Evolutionary conservation across 23 red algal genomes (phyloP).

Genomic region (Gracilariopsis chorda): DNA sequence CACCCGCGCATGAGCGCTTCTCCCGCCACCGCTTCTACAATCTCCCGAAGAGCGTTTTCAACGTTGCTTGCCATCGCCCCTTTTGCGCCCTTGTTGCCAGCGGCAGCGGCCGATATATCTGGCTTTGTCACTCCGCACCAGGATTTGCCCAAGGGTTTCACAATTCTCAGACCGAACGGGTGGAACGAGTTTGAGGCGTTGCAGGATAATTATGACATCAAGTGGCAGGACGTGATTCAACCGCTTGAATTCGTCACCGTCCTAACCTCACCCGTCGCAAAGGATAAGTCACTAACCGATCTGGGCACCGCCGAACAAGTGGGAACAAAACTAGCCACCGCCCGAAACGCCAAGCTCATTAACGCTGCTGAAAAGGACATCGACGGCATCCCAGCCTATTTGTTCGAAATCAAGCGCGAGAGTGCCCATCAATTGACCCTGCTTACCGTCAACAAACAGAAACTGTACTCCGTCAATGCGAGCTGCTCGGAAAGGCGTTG

Average conservation of each 20-base stretch:
- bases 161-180: constrained; percentile 79
- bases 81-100: background rate
- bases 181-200: constrained; percentile 98
- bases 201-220: constrained; percentile 90
- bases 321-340: constrained; percentile 61
- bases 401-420: constrained; percentile 77
- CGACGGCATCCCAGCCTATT: constrained; percentile 70
- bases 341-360: constrained; percentile 60
- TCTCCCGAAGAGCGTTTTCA: background rate
- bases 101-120: constrained; percentile 36
- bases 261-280: constrained; percentile 61
- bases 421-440: constrained; percentile 77
- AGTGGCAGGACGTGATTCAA: constrained; percentile 98
- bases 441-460: constrained; percentile 75
- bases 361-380: constrained; percentile 43
- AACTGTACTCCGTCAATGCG: constrained; percentile 90
- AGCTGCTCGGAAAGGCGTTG: constrained; percentile 74
- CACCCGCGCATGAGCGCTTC: background rate
- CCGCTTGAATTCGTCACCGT: constrained; percentile 94
- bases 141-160: constrained; percentile 89
- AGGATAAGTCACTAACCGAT: constrained; percentile 55
- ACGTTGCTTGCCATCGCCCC: background rate
- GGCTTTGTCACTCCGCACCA: constrained; percentile 72
- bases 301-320: constrained; percentile 74
- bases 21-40: background rate